These are phyloP conservation scores for Antrodiella citrinella DNA, from an alignment of 768 basidiomycete genomes.

Conservation along the genomic window DNA sequence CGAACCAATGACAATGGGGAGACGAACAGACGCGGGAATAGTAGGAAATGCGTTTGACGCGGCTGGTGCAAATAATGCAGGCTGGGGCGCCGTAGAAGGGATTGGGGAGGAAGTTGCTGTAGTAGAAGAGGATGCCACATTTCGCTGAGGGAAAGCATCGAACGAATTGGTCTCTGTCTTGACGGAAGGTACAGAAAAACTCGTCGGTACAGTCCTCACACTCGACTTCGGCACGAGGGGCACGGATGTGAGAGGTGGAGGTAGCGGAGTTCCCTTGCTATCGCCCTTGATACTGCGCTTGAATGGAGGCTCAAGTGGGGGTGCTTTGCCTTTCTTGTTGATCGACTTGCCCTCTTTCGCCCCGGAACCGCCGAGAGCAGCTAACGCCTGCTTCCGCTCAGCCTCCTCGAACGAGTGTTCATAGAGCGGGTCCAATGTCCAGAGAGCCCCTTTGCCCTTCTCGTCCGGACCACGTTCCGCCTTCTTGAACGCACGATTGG, in stretches of 20 bases:
- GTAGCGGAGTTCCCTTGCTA: conserved; percentile 44
- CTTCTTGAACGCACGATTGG: conserved; percentile 87
- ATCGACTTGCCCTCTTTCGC: conserved; percentile 35
- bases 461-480: conserved; percentile 79
- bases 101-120: conserved; percentile 13
- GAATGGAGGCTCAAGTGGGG: conserved; percentile 51
- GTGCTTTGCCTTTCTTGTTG: conserved; percentile 53
- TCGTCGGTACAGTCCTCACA: conserved; percentile 18
- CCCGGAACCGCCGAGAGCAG: conserved; percentile 14
- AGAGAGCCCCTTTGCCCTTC: conserved; percentile 88
- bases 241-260: conserved; percentile 61
- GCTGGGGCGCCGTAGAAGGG: conserved; percentile 12
- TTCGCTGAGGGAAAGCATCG: background rate
- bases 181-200: background rate
- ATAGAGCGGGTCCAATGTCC: conserved; percentile 78
- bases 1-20: conserved; percentile 73
- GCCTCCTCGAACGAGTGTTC: conserved; percentile 66
- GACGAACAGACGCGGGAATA: conserved; percentile 41
- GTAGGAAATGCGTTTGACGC: conserved; percentile 16
- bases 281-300: conserved; percentile 67
- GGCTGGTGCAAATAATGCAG: conserved; percentile 16
- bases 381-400: conserved; percentile 41
- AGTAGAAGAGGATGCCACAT: conserved; percentile 3
- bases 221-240: conserved; percentile 43
- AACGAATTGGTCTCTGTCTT: conserved; percentile 7